A percentile compares a stretch with the other conserved stretches of the same genome.
These are phyloP conservation scores for Phascolomyces articulosus DNA, from an alignment of 371 early-diverging fungal species.

Conservation along the genomic window DNA sequence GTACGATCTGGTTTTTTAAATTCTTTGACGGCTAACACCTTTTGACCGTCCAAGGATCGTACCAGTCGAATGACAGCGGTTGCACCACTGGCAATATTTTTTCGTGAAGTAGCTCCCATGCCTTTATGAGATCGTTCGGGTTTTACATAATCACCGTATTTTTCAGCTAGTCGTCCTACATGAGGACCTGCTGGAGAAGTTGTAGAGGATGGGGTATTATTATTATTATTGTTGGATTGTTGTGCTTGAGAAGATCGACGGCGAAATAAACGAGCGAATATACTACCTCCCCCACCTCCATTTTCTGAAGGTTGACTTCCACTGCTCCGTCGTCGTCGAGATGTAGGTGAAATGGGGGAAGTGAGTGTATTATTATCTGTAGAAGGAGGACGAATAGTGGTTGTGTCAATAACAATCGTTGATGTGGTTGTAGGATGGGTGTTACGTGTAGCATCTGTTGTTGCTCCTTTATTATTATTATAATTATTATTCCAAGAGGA, in stretches of 20 bases:
- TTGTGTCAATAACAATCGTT: not conserved
- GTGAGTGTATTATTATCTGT: not conserved
- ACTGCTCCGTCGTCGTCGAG: not conserved
- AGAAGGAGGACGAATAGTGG: not conserved
- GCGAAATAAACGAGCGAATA: not conserved
- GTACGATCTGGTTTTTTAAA: conserved; percentile 60
- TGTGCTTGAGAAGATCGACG: not conserved
- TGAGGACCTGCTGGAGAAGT: not conserved
- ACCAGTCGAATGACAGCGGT: conserved; percentile 44
- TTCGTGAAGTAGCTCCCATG: conserved; percentile 40
- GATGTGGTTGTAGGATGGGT: not conserved
- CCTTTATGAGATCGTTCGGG: conserved; percentile 28
- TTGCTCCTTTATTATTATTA: too few species aligned
- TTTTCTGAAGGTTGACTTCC: not conserved
- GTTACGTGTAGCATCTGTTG: conserved; percentile 7
- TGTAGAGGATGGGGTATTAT: not conserved
- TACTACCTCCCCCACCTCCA: not conserved
- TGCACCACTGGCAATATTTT: conserved; percentile 51
- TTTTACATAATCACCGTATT: conserved; percentile 45
- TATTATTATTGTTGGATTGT: not conserved
- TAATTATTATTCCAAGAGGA: too few species aligned
- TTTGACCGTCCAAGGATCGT: not conserved
- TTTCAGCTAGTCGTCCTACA: conserved; percentile 25
- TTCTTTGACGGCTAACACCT: conserved; percentile 59
- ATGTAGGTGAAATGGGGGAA: not conserved